phyloP scores from a whole-genome alignment of 345 rosid genomes.

The Moricandia moricandioides region DNA sequence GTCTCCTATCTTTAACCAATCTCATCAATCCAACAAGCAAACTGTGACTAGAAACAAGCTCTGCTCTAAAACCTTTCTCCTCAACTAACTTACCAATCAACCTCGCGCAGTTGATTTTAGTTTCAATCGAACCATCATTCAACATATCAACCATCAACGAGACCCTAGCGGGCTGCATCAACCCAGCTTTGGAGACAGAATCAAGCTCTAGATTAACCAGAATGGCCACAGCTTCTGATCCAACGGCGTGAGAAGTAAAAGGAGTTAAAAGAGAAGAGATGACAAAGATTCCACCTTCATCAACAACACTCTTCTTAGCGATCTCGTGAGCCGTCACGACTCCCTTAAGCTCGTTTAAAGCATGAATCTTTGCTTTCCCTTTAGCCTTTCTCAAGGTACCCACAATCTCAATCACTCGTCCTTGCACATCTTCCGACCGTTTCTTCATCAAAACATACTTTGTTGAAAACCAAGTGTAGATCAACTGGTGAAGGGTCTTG shows the following conservation, averaged over 20 bases:
- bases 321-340: neutral
- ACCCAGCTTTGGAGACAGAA: neutral
- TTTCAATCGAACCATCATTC: neutral
- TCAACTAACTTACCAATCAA: neutral
- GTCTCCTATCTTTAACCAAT: neutral
- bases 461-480: neutral
- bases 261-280: neutral
- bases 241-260: neutral
- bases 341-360: neutral
- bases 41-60: neutral
- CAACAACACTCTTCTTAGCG: neutral
- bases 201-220: neutral
- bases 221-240: neutral
- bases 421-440: neutral
- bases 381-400: neutral
- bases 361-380: neutral
- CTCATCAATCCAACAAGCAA: neutral
- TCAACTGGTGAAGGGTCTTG: neutral
- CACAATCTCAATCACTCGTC: neutral
- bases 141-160: neutral
- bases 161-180: neutral
- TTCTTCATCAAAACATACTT: neutral
- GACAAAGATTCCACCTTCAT: neutral
- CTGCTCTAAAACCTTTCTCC: neutral
- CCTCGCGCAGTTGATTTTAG: neutral